Conservation (phyloP, 345 rosid species). For the Pugionium cornutum region DNA sequence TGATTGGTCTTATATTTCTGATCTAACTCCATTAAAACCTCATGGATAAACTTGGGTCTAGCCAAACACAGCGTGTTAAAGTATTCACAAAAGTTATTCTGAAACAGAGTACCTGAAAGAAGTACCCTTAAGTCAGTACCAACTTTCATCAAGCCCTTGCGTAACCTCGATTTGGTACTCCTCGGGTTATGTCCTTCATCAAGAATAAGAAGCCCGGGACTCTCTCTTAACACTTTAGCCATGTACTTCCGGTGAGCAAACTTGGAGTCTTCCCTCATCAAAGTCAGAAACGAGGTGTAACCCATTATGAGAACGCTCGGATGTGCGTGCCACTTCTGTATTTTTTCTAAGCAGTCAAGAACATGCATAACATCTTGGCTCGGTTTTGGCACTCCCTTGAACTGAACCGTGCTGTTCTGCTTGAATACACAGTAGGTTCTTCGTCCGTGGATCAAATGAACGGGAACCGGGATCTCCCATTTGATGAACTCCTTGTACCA, state of each 20-base stretch:
- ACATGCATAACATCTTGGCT: constrained; percentile 89
- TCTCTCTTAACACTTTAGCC: constrained; percentile 89
- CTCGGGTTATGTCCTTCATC: constrained; percentile 98
- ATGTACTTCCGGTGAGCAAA: constrained; percentile 76
- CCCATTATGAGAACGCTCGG: constrained; percentile 98
- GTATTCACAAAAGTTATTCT: constrained; percentile 93
- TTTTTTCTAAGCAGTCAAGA: constrained; percentile 88
- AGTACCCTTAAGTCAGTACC: constrained; percentile 70
- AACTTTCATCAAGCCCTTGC: constrained; percentile 92
- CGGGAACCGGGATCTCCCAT: constrained; percentile 87
- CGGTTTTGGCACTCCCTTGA: constrained; percentile 61
- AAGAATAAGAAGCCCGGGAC: constrained; percentile 82
- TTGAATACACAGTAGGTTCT: constrained; percentile 61
- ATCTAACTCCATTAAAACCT: constrained; percentile 68
- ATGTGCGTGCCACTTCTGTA: constrained; percentile 90
- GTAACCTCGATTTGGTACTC: constrained; percentile 89
- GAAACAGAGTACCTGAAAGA: constrained; percentile 94
- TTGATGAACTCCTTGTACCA: constrained; percentile 98
- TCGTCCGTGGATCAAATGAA: constrained; percentile 87
- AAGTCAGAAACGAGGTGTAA: constrained; percentile 82
- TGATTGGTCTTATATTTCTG: constrained; percentile 57
- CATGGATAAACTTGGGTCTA: constrained; percentile 77
- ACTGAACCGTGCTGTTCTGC: constrained; percentile 38
- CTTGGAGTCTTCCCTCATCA: constrained; percentile 88
- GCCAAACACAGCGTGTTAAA: constrained; percentile 92